Evolutionary conservation across 1,284 basidiomycete species (phyloP), one percentile per base, ranked within the genome.

Genomic region (Malassezia dermatis): DNA sequence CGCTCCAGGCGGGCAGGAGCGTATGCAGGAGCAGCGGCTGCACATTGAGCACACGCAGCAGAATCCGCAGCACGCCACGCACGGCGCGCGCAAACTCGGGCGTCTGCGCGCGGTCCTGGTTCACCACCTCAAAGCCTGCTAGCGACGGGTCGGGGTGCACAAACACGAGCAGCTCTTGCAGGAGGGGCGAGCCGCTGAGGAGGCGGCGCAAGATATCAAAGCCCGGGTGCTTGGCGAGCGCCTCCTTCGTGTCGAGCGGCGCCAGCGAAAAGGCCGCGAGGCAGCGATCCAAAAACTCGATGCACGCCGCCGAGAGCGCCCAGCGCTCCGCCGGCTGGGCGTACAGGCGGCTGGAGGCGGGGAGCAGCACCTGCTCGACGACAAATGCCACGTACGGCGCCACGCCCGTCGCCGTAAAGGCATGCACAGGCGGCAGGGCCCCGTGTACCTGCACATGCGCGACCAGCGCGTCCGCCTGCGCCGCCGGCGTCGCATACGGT

Each of bases 11-110:
- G 2, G 90, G 88, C 11, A 94, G 78, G 42, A 95, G 81, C 15
- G 91, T 83, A 57, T 95, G 89, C 42, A 90, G 79, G 78, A 93
- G 96, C 48, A 88, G 81, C 49, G 87, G 84, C 73, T 96, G 90
- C 28, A 90, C 80, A 53, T 88, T 86, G 51, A 95, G 78, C 0
- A 88, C 81, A 1, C 89, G 83, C 61, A 85, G 81, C 26, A 89
- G 80, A 62, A 94, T 89, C 57, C 89, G 80, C 40, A 98, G 78
- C 4, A 88, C 82, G 15, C 87, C 84, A 26, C 84, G 78, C 58
- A 95, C 84, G 4, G 86, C 88, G 51, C 80, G 81, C 34, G 80
- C 81, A 77, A 85, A 89, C 41, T 76, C 73, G 50, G 76, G 66
- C 11, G 81, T 81, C 62, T 82, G 82, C 63, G 88, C 86, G 51